These are phyloP conservation scores for Phlebopus sp. DNA, from an alignment of 1,284 basidiomycete species.

Conservation along the genomic window DNA sequence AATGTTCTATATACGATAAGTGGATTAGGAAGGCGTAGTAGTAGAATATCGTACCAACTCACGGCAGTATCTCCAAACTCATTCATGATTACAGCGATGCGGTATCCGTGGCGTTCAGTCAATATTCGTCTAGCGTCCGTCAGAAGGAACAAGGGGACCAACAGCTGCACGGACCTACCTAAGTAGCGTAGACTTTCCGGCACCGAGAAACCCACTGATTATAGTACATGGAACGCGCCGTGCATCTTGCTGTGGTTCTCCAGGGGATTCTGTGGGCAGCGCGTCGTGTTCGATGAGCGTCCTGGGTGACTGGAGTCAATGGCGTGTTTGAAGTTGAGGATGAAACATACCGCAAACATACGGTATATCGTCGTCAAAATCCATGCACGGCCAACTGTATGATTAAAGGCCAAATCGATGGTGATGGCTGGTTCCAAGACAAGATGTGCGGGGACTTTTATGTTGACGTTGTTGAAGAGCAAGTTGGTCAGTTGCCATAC, in stretches of 20 bases:
- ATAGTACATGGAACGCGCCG: slow-evolving; percentile 79
- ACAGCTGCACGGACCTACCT: slow-evolving; percentile 42
- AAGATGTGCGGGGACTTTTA: too few species aligned
- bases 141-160: neutral
- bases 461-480: too few species aligned
- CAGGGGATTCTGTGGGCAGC: neutral
- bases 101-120: slow-evolving; percentile 87
- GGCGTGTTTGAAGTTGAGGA: neutral
- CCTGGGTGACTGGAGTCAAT: slow-evolving; percentile 12
- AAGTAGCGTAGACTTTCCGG: slow-evolving; percentile 88
- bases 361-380: slow-evolving; percentile 48
- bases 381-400: slow-evolving; percentile 11
- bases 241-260: slow-evolving; percentile 8
- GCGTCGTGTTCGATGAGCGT: slow-evolving; percentile 44
- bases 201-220: slow-evolving; percentile 88
- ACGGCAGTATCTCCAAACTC: slow-evolving; percentile 87
- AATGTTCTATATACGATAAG: slow-evolving; percentile 48
- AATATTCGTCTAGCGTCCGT: slow-evolving; percentile 69
- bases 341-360: slow-evolving; percentile 28
- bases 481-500: neutral
- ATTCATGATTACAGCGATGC: slow-evolving; percentile 97
- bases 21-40: slow-evolving; percentile 9
- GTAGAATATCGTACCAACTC: too few species aligned
- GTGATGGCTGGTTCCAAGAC: too few species aligned
- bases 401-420: too few species aligned